Conservation (phyloP, 192 early-diverging fungal species). For the Lobulomyces angularis region DNA sequence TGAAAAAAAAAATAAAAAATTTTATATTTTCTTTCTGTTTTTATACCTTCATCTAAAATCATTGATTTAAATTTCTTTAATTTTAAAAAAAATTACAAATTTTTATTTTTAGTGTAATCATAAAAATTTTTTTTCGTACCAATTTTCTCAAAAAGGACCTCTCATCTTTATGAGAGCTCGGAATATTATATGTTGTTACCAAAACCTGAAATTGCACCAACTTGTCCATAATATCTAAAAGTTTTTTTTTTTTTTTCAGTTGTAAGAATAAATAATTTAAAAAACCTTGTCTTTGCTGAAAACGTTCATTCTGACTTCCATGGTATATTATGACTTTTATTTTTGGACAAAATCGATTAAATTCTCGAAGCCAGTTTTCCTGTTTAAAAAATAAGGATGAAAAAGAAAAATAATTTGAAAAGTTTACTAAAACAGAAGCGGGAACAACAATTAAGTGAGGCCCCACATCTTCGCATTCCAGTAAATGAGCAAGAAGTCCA, state of each 20-base stretch:
- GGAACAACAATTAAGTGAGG: conserved; percentile 77
- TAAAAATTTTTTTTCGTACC: no score
- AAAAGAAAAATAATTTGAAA: conserved; percentile 4
- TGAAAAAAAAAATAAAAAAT: conserved; percentile 8
- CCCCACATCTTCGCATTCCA: conserved; percentile 32
- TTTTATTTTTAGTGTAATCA: conserved; percentile 30
- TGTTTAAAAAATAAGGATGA: no score
- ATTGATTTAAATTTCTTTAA: conserved; percentile 48
- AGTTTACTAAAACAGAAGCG: conserved; percentile 53
- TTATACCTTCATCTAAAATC: conserved; percentile 86
- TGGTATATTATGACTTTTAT: conserved; percentile 25
- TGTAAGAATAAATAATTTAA: no score
- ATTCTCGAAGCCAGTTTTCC: conserved; percentile 88
- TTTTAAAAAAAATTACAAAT: conserved; percentile 64
- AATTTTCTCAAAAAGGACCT: not conserved
- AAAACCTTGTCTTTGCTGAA: no score
- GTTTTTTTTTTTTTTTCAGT: conserved; percentile 39
- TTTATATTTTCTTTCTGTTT: no score
- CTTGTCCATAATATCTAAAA: conserved; percentile 36
- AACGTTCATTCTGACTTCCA: conserved; percentile 25
- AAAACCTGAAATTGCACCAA: conserved; percentile 43
- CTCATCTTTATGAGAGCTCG: not conserved
- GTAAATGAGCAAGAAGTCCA: conserved; percentile 53
- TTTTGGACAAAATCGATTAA: conserved; percentile 34
- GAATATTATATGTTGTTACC: conserved; percentile 56